Evolutionary conservation across 2,329 filamentous ascomycete genomes (phyloP).

Genomic region (Thyridium curvatum): DNA sequence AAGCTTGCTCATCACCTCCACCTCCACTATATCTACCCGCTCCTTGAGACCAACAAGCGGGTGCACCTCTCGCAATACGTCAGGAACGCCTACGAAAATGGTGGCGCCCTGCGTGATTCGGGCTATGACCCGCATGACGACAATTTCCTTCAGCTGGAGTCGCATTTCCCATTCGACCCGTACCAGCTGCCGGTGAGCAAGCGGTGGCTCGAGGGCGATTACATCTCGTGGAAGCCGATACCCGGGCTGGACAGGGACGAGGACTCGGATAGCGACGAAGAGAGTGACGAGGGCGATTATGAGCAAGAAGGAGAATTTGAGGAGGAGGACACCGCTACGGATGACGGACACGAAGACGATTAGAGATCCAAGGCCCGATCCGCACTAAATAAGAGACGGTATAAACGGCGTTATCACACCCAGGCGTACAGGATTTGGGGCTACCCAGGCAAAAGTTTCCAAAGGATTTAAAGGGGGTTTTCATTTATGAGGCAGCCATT

Average conservation of each 20-base stretch:
- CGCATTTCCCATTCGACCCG: slow-evolving; percentile 96
- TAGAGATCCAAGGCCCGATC: too few relatives aligned
- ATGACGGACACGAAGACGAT: not conserved
- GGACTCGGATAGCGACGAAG: slow-evolving; percentile 20
- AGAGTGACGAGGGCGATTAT: slow-evolving; percentile 7
- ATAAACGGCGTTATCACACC: too few relatives aligned
- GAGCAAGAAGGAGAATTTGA: not conserved
- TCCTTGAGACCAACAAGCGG: slow-evolving; percentile 89
- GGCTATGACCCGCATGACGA: slow-evolving; percentile 57
- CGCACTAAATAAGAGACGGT: too few relatives aligned
- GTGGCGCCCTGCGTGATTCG: slow-evolving; percentile 47
- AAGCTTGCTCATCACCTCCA: slow-evolving; percentile 78
- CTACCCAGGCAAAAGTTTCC: too few relatives aligned
- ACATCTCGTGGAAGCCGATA: slow-evolving; percentile 72
- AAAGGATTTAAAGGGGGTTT: too few relatives aligned
- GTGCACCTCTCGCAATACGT: slow-evolving; percentile 70
- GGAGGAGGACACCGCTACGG: slow-evolving; percentile 6
- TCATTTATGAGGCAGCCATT: too few relatives aligned
- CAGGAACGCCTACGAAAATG: slow-evolving; percentile 47
- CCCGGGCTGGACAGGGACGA: slow-evolving; percentile 53
- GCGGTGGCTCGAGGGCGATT: slow-evolving; percentile 80
- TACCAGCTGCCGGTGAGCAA: slow-evolving; percentile 86
- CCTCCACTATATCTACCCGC: slow-evolving; percentile 82
- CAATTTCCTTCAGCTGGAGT: slow-evolving; percentile 77
- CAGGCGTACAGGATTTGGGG: too few relatives aligned